A percentile compares a stretch with the other conserved stretches of the same genome.
Evolutionary conservation across 2,329 filamentous ascomycete genomes (phyloP).

Genomic region (Xylaria sp.): DNA sequence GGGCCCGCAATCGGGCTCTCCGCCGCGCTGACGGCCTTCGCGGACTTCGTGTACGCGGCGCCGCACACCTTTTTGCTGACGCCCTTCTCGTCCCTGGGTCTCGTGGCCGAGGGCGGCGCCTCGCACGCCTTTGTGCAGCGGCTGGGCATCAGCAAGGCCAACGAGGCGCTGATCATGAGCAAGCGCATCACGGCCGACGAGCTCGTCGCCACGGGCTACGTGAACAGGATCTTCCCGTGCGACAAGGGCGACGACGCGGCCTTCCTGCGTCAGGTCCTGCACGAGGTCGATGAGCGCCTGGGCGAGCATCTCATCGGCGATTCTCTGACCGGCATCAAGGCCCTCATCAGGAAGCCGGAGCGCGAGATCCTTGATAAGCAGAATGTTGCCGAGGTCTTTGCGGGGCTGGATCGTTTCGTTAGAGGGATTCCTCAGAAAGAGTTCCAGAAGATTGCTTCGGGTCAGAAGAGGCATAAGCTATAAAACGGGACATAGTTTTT

Average conservation of each 20-base stretch:
- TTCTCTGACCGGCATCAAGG: constrained; percentile 86
- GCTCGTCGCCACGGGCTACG: constrained; percentile 79
- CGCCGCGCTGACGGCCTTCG: constrained; percentile 82
- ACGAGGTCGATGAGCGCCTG: constrained; percentile 82
- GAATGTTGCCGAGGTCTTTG: constrained; percentile 86
- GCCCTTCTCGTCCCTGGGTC: constrained; percentile 87
- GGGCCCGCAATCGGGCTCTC: constrained; percentile 90
- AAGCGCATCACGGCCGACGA: constrained; percentile 78
- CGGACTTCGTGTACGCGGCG: constrained; percentile 91
- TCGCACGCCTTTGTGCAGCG: constrained; percentile 81
- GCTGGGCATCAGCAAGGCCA: constrained; percentile 82
- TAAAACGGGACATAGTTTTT: constrained; percentile 25
- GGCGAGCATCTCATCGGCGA: constrained; percentile 83
- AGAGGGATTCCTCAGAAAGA: constrained; percentile 86
- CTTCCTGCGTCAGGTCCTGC: constrained; percentile 77
- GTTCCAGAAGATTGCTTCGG: constrained; percentile 84
- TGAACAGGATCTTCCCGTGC: constrained; percentile 80
- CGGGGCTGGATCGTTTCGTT: constrained; percentile 82
- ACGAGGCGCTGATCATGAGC: constrained; percentile 93
- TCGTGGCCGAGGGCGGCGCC: constrained; percentile 89
- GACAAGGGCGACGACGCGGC: constrained; percentile 69
- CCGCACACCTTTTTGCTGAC: constrained; percentile 88
- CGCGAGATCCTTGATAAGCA: constrained; percentile 77
- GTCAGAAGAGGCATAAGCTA: constrained; percentile 95
- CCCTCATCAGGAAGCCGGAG: constrained; percentile 78